phyloP scores from a whole-genome alignment of 768 basidiomycete species.

The Russula vinacea region DNA sequence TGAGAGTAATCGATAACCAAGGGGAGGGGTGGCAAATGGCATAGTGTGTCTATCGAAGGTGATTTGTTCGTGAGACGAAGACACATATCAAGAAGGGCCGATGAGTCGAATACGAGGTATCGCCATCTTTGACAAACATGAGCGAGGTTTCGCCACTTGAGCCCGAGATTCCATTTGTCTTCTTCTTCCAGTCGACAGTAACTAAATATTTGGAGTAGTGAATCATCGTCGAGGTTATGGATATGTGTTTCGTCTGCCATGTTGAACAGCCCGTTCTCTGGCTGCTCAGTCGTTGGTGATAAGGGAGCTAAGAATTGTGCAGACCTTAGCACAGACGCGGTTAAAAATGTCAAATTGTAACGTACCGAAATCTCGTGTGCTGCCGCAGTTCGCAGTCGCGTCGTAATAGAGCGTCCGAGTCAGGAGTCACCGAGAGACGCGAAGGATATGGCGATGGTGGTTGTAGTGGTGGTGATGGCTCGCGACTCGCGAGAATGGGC shows the following conservation, averaged over 20 bases:
- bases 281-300: constrained; percentile 5
- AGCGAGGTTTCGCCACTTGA: constrained; percentile 10
- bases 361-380: neutral
- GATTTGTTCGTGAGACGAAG: neutral
- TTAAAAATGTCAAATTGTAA: neutral
- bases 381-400: constrained; percentile 7
- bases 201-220: neutral
- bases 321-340: neutral
- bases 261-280: neutral
- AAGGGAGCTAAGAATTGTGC: neutral
- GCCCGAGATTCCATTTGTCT: neutral
- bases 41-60: neutral
- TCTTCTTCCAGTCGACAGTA: neutral
- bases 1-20: neutral
- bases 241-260: neutral
- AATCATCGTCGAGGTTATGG: neutral
- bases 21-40: neutral
- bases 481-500: neutral
- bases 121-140: constrained; percentile 13
- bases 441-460: neutral
- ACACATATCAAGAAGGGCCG: neutral
- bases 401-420: constrained; percentile 22
- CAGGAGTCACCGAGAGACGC: neutral
- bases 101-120: neutral
- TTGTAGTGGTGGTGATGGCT: no score